These are phyloP conservation scores for Fusarium sp. DNA, from an alignment of 2,329 filamentous ascomycete genomes.

Conservation along the genomic window DNA sequence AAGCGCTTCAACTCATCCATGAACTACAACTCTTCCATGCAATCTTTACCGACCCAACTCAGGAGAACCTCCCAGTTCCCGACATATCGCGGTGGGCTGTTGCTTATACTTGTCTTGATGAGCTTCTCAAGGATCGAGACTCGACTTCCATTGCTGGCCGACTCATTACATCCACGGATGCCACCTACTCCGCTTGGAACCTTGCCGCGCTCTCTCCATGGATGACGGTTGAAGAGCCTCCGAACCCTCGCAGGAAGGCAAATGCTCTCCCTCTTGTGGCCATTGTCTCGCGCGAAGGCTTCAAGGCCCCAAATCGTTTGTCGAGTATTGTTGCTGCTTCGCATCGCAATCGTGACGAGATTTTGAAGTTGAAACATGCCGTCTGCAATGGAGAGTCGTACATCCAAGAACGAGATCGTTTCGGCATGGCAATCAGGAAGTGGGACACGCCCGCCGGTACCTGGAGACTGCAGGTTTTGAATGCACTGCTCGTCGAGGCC, in stretches of 20 bases:
- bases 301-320: constrained; percentile 82
- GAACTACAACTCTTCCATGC: constrained; percentile 74
- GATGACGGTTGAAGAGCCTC: constrained; percentile 59
- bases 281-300: constrained; percentile 75
- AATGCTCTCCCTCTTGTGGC: constrained; percentile 59
- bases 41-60: constrained; percentile 76
- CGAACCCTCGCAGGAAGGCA: constrained; percentile 58
- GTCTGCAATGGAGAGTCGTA: constrained; percentile 57
- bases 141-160: constrained; percentile 60
- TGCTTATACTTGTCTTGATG: constrained; percentile 71
- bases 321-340: constrained; percentile 73
- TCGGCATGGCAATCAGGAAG: constrained; percentile 78
- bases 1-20: constrained; percentile 73
- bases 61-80: constrained; percentile 62
- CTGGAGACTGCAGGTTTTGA: constrained; percentile 78
- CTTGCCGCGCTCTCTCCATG: constrained; percentile 81
- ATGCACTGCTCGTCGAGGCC: constrained; percentile 72
- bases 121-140: constrained; percentile 56
- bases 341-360: constrained; percentile 69
- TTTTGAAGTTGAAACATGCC: constrained; percentile 69
- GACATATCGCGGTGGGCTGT: constrained; percentile 68
- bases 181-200: constrained; percentile 79
- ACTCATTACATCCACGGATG: constrained; percentile 71
- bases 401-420: constrained; percentile 65
- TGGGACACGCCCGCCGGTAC: constrained; percentile 72